phyloP scores from a whole-genome alignment of 2,329 filamentous ascomycete genomes.

The Zymoseptoria brevis region DNA sequence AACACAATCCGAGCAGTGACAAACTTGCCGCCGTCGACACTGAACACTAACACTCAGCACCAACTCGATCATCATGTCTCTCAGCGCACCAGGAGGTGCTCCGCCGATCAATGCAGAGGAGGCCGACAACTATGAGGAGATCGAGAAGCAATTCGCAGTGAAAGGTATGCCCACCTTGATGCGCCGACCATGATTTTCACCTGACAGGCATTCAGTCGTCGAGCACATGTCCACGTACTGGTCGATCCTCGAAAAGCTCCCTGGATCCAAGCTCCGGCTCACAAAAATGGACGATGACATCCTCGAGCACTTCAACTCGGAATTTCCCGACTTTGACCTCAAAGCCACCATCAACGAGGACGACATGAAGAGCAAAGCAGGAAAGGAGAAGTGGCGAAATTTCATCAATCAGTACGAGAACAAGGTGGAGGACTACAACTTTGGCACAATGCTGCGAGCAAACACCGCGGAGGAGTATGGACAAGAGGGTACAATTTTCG shows the following conservation, averaged over 20 bases:
- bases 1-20: neutral
- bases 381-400: conserved; percentile 89
- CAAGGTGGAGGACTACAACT: conserved; percentile 94
- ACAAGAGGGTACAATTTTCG: conserved; percentile 84
- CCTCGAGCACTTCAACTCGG: conserved; percentile 73
- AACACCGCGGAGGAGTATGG: conserved; percentile 77
- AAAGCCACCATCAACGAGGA: conserved; percentile 76
- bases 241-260: conserved; percentile 84
- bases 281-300: conserved; percentile 96
- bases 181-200: neutral
- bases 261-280: conserved; percentile 78
- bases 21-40: neutral
- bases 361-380: conserved; percentile 92
- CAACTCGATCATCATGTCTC: conserved; percentile 14
- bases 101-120: conserved; percentile 42
- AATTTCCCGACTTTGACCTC: conserved; percentile 90
- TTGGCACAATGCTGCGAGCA: conserved; percentile 83
- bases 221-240: conserved; percentile 97
- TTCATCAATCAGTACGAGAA: conserved; percentile 94
- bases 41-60: neutral
- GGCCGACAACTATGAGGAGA: conserved; percentile 58
- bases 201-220: conserved; percentile 49
- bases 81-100: conserved; percentile 15
- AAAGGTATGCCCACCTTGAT: conserved; percentile 54
- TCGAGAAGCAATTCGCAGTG: conserved; percentile 98